Conservation (phyloP, 2,329 filamentous ascomycete genomes). For the Diaporthe caulivora region DNA sequence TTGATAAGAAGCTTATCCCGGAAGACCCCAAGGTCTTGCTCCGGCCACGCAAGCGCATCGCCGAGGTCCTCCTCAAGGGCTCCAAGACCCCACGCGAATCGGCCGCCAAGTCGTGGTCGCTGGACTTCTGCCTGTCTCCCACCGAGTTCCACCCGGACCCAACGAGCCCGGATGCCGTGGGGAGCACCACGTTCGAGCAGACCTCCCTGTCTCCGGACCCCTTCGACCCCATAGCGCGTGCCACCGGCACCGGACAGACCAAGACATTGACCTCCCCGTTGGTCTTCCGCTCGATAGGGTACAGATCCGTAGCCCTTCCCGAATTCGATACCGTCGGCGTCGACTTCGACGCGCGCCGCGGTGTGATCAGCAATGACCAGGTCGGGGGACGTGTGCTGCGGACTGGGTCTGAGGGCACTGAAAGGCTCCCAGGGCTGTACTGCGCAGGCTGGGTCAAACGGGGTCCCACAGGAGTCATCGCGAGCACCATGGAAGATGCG, state of each 20-base stretch:
- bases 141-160: conserved; percentile 70
- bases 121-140: conserved; percentile 89
- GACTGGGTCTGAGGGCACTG: conserved; percentile 33
- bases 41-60: conserved; percentile 80
- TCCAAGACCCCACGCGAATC: conserved; percentile 63
- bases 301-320: conserved; percentile 82
- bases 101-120: conserved; percentile 79
- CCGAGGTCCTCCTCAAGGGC: conserved; percentile 85
- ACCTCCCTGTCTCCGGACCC: conserved; percentile 65
- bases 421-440: conserved; percentile 77
- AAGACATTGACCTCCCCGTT: conserved; percentile 73
- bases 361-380: conserved; percentile 86
- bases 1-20: conserved; percentile 77
- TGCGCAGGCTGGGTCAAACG: conserved; percentile 97
- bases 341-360: conserved; percentile 79
- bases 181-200: conserved; percentile 76
- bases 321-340: conserved; percentile 82
- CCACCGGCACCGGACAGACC: conserved; percentile 62
- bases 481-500: conserved; percentile 94
- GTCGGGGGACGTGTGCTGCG: conserved; percentile 75
- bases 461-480: conserved; percentile 95
- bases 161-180: conserved; percentile 62
- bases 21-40: conserved; percentile 76
- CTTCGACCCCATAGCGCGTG: conserved; percentile 65
- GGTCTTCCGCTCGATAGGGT: conserved; percentile 95